A percentile compares a stretch with the other conserved stretches of the same genome.
Conservation (phyloP, 176 grass and related monocot species). For the Bothriochloa decipiens region DNA sequence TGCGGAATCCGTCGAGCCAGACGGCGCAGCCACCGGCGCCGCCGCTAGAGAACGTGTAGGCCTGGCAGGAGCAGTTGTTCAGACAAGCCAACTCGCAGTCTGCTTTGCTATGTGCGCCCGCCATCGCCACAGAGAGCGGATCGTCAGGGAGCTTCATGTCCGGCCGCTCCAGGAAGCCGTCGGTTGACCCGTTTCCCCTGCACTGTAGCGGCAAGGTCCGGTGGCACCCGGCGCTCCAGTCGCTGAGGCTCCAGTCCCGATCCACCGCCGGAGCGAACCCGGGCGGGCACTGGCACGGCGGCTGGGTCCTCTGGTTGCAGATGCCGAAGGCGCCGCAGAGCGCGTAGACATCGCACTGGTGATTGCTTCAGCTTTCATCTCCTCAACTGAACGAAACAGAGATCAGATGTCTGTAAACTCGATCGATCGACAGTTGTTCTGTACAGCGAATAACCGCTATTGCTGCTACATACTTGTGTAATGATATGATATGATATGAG, state of each 20-base stretch:
- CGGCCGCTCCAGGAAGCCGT: constrained; percentile 11
- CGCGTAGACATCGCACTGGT: constrained; percentile 44
- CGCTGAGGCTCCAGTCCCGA: constrained; percentile 31
- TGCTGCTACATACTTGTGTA: not conserved
- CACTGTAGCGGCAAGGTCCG: not conserved
- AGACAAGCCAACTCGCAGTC: constrained; percentile 30
- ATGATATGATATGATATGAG: not conserved
- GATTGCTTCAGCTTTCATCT: not conserved
- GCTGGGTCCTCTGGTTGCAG: constrained; percentile 36
- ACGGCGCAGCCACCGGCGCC: constrained; percentile 20
- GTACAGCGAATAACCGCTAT: not conserved
- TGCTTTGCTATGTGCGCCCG: not conserved
- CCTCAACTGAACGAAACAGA: not conserved
- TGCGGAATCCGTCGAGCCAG: constrained; percentile 37
- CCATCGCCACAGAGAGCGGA: not conserved
- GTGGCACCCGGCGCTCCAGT: constrained; percentile 31
- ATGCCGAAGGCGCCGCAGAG: constrained; percentile 35
- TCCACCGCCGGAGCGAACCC: constrained; percentile 33
- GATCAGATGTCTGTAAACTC: not conserved
- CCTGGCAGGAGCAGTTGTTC: constrained; percentile 41
- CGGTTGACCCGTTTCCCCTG: not conserved
- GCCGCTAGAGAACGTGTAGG: constrained; percentile 31
- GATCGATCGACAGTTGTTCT: not conserved
- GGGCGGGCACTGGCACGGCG: constrained; percentile 36
- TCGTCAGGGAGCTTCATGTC: constrained; percentile 24